phyloP scores from a whole-genome alignment of 805 yeast genomes.

The Candida insectalens region DNA sequence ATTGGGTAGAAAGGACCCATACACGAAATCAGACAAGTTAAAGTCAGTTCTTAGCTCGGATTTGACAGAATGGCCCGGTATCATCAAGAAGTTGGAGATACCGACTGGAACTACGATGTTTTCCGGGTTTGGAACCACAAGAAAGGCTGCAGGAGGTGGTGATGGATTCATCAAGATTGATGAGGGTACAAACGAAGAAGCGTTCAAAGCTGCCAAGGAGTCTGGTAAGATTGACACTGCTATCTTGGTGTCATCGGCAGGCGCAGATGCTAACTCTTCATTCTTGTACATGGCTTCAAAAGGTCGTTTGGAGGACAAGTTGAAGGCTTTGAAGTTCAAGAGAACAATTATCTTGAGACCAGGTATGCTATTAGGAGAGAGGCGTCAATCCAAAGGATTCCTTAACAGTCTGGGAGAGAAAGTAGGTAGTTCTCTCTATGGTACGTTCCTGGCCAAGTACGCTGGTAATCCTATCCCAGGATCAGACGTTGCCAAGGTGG shows the following conservation, averaged over 20 bases:
- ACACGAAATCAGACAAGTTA: slow-evolving; percentile 2
- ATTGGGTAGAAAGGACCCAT: slow-evolving; percentile 38
- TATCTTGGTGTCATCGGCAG: slow-evolving; percentile 55
- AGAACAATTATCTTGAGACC: slow-evolving; percentile 71
- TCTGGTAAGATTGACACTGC: slow-evolving; percentile 54
- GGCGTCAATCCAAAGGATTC: slow-evolving; percentile 34
- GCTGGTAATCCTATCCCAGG: slow-evolving; percentile 44
- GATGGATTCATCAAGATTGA: slow-evolving; percentile 66
- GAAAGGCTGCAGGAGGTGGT: slow-evolving; percentile 61
- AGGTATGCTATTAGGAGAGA: slow-evolving; percentile 59
- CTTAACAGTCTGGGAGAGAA: slow-evolving; percentile 23
- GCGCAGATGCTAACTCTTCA: slow-evolving; percentile 51
- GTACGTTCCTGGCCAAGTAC: slow-evolving; percentile 23
- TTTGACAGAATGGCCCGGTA: slow-evolving; percentile 38
- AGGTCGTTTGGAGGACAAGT: slow-evolving; percentile 66
- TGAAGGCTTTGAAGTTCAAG: slow-evolving; percentile 55
- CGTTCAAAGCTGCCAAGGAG: slow-evolving; percentile 67
- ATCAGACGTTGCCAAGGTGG: slow-evolving; percentile 56
- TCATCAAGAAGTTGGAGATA: slow-evolving; percentile 22
- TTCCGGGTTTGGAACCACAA: slow-evolving; percentile 70
- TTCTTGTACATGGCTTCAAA: slow-evolving; percentile 59
- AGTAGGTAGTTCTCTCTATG: slow-evolving; percentile 24
- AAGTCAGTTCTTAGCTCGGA: slow-evolving; percentile 37
- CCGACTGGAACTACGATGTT: slow-evolving; percentile 35
- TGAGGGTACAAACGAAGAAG: slow-evolving; percentile 55